Evolutionary conservation across 1,139 yeast species (phyloP).

Genomic region (Spathaspora jeffriesii): DNA sequence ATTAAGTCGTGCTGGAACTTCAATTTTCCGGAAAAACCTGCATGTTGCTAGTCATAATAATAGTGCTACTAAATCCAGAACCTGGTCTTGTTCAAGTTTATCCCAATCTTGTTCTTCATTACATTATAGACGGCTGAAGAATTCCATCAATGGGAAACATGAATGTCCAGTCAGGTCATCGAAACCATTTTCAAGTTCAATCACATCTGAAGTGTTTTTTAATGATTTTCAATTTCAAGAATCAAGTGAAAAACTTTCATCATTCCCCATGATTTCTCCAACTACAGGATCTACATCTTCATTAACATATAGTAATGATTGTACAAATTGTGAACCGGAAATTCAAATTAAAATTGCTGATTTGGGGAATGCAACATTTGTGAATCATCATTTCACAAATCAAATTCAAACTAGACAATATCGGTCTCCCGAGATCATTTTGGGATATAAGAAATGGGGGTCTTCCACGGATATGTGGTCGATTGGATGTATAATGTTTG

Average conservation of each 20-base stretch:
- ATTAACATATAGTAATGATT: not conserved
- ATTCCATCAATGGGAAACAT: constrained; percentile 17
- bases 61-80: constrained; percentile 5
- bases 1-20: constrained; percentile 3
- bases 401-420: constrained; percentile 89
- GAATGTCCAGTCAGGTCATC: constrained; percentile 31
- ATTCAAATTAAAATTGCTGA: constrained; percentile 66
- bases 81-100: constrained; percentile 11
- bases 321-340: constrained; percentile 1
- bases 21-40: not conserved
- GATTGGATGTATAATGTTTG: constrained; percentile 78
- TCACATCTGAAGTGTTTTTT: constrained; percentile 22
- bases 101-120: constrained; percentile 9
- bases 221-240: constrained; percentile 15
- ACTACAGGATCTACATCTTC: not conserved
- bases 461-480: constrained; percentile 87
- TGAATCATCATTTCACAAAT: constrained; percentile 71
- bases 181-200: constrained; percentile 27
- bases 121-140: constrained; percentile 23
- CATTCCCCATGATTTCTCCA: constrained; percentile 1
- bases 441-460: constrained; percentile 75
- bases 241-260: not conserved
- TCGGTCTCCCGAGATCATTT: constrained; percentile 75
- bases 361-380: constrained; percentile 84
- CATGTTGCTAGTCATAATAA: not conserved